Evolutionary conservation across 139 green algal genomes (phyloP), one percentile per base, ranked within the genome.

Genomic region (Chlamydomonas sphaeroides): DNA sequence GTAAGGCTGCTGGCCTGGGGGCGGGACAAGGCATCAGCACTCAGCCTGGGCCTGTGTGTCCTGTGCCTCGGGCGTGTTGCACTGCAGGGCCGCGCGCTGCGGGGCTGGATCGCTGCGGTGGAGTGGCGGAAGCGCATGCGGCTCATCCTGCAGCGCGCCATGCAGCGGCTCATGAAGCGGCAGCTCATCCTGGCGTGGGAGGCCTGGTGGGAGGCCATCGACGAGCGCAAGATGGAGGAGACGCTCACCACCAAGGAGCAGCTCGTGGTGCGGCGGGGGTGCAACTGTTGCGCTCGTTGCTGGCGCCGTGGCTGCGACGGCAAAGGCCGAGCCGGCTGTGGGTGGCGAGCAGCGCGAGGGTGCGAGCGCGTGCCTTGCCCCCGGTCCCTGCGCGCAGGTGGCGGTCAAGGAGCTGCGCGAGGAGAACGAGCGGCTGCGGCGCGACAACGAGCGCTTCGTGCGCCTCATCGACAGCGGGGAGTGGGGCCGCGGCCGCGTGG

Each of bases 391-490:
- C 14, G 45, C 45, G 30, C 41, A 82, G 75, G 75, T 82, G n/a
- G 45, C 82, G 53, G 61, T 90, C n/a, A 72, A 56, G 23, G 79
- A 87, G 61, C 87, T 96, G 73, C 56, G 85, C 11, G 84, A 80
- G 41, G 93, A 98, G 82, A 97, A 97, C 66, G 93, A 93, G 79
- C 87, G 90, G 41, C 87, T 98, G 76, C 86, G 86, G 61, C 80
- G 89, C 1, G 95, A 98, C 87, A 96, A 96, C 74, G 94, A 97
- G 84, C 92, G 95, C 41, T 94, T 96, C 86, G 88, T 93, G 53
- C 91, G 94, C 3, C 82, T 98, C 25, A 96, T 98, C 51, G 96
- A 98, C 91, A 94, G 88, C 66, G 95, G 95, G 20, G 95, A 98
- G 83, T 98, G 96, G 95, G 93, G 93, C 66, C 80, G 90, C 10